Evolutionary conservation across 306 rosid genomes (phyloP).

Genomic region (Albizia julibrissin): DNA sequence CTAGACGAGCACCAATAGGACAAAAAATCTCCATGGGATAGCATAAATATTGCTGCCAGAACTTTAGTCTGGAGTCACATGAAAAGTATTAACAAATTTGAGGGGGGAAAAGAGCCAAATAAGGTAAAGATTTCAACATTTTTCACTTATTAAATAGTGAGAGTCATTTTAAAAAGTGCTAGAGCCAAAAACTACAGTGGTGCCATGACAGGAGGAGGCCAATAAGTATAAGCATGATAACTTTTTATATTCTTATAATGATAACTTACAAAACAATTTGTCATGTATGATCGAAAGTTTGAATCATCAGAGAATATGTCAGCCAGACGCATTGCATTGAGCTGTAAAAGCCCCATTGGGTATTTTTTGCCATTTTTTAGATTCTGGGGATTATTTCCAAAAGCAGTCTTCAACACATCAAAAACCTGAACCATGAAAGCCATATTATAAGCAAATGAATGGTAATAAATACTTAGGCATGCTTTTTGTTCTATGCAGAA

Average conservation of each 20-base stretch:
- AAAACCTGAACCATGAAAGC: conserved; percentile 60
- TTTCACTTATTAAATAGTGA: conserved; percentile 3
- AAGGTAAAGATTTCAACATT: conserved; percentile 2
- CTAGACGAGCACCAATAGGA: conserved; percentile 94
- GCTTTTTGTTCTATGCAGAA: background rate
- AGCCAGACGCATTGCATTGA: conserved; percentile 95
- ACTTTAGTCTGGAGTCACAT: conserved; percentile 80
- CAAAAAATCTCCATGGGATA: conserved; percentile 80
- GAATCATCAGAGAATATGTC: conserved; percentile 96
- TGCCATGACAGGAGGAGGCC: conserved; percentile 6
- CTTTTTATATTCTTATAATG: conserved; percentile 20
- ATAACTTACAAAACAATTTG: conserved; percentile 68
- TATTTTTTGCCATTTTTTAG: conserved; percentile 50
- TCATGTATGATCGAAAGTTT: conserved; percentile 84
- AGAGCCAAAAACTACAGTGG: conserved; percentile 7
- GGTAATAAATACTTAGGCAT: background rate
- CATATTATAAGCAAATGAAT: conserved; percentile 26
- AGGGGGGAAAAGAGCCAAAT: background rate
- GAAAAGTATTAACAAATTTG: conserved; percentile 25
- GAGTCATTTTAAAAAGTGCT: background rate
- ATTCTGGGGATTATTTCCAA: conserved; percentile 58
- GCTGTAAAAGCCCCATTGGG: conserved; percentile 88
- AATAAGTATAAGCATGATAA: conserved; percentile 26
- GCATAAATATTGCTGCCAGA: conserved; percentile 84
- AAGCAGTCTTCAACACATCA: conserved; percentile 70